A percentile compares a stretch with the other conserved stretches of the same genome.
Evolutionary conservation across 2,329 filamentous ascomycete genomes (phyloP).

Genomic region (Trichoderma hamatum): DNA sequence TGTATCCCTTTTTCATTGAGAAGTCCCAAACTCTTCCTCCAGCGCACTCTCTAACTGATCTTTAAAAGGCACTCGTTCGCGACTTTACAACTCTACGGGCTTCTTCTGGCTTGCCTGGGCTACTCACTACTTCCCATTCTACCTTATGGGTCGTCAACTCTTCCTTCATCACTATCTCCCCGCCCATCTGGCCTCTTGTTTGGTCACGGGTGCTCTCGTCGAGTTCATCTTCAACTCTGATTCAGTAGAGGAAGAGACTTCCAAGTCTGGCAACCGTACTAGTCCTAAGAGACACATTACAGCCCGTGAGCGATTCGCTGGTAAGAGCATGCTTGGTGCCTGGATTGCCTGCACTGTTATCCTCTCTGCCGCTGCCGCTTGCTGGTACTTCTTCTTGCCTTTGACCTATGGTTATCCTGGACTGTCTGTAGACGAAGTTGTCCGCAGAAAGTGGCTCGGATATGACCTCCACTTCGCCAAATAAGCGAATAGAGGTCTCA

Average conservation of each 20-base stretch:
- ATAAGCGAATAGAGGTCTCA: conserved; percentile 50
- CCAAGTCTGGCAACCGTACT: conserved; percentile 50
- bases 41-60: not conserved
- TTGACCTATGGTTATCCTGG: conserved; percentile 95
- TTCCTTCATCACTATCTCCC: conserved; percentile 98
- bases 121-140: conserved; percentile 97
- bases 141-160: conserved; percentile 94
- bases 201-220: conserved; percentile 87
- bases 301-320: conserved; percentile 79
- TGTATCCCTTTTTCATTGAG: not conserved
- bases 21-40: not conserved
- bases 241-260: conserved; percentile 60
- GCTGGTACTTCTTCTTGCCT: conserved; percentile 93
- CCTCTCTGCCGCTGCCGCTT: conserved; percentile 66
- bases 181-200: conserved; percentile 84
- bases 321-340: conserved; percentile 73
- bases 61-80: conserved; percentile 75
- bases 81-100: conserved; percentile 96
- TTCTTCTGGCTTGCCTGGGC: conserved; percentile 99
- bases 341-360: conserved; percentile 81
- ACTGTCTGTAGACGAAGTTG: conserved; percentile 74
- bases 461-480: conserved; percentile 99
- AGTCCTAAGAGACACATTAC: conserved; percentile 64
- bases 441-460: conserved; percentile 89
- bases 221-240: conserved; percentile 97